Base-by-base conservation (phyloP, 2,329 filamentous ascomycete species). In the Dothideomycetes sp. region DNA sequence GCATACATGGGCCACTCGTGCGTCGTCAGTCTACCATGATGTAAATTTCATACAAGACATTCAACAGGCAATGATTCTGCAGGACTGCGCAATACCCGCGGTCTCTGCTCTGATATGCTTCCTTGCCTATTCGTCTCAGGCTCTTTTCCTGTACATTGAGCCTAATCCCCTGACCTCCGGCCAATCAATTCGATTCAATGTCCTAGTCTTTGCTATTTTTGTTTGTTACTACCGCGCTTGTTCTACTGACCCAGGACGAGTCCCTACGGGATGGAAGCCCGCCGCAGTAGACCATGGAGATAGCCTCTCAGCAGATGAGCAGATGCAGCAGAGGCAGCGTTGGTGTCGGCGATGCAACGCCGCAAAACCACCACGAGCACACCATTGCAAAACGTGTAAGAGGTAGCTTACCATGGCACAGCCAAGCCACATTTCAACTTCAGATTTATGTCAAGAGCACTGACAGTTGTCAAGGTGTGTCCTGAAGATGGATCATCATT, bases 401-500 rank as follows among this genome's bases (percentile, higher is more conserved):
- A 75, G 79, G 75, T 74, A 42, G 7, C 18, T 16, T 22, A 37
- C 31, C 11, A n/a, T 31, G 18, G 38, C 14, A 34, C 8, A 18
- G 14, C 29, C 31, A 18, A 19, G 15, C 32, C 17, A 10, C 22
- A 30, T 37, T 3, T 31, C 27, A 10, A 30, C 22, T 27, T 16
- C 17, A 34, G 17, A 18, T 38, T 18, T 22, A 14, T 16, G n/a
- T 7, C n/a, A 34, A 12, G 8, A 27, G 17, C 15, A 37, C 36
- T 42, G 9, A 37, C 18, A 18, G 5, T 38, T 27, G 16, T 12
- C 7, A 31, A 47, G 46, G 38, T 49, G 83, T 59, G 74, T 87
- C 36, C 80, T 81, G 29, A 81, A 77, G 61, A 88, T 88, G 83
- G 83, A 88, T 62, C 82, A 87, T 62, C 84, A 93, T 63, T 91